Conservation (phyloP, 495 filamentous ascomycete genomes). For the Trichoderma reesei region DNA sequence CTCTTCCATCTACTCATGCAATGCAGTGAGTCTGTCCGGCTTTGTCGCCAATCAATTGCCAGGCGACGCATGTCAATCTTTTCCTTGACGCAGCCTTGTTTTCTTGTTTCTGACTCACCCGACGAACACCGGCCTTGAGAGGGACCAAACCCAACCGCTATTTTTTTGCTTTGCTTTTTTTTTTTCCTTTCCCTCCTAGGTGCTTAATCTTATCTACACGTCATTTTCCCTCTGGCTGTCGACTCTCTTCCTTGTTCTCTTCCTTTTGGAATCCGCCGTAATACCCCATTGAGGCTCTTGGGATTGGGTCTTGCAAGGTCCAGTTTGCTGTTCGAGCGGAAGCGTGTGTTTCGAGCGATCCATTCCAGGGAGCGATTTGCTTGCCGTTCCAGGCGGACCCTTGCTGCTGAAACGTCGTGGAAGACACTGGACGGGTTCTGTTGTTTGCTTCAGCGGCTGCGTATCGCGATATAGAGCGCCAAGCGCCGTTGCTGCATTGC, state of each 20-base stretch:
- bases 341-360: background rate
- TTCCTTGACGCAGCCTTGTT: background rate
- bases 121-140: background rate
- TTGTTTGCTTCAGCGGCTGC: background rate
- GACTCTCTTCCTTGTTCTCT: too few relatives aligned
- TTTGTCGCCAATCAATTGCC: background rate
- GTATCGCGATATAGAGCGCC: background rate
- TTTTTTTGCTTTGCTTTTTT: too few relatives aligned
- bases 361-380: background rate
- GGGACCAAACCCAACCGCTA: background rate
- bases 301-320: background rate
- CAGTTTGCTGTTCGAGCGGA: background rate
- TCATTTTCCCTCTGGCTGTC: too few relatives aligned
- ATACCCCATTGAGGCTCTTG: too few relatives aligned
- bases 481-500: background rate
- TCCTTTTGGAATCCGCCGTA: too few relatives aligned
- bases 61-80: background rate
- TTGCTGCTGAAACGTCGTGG: background rate
- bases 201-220: too few relatives aligned
- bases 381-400: background rate
- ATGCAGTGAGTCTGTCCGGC: background rate
- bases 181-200: background rate
- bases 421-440: background rate
- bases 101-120: background rate
- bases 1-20: background rate